Percentiles rank a stretch among this genome's conserved stretches.
Evolutionary conservation across 2,329 filamentous ascomycete species (phyloP).

Genomic region (Penicillium corylophilum): DNA sequence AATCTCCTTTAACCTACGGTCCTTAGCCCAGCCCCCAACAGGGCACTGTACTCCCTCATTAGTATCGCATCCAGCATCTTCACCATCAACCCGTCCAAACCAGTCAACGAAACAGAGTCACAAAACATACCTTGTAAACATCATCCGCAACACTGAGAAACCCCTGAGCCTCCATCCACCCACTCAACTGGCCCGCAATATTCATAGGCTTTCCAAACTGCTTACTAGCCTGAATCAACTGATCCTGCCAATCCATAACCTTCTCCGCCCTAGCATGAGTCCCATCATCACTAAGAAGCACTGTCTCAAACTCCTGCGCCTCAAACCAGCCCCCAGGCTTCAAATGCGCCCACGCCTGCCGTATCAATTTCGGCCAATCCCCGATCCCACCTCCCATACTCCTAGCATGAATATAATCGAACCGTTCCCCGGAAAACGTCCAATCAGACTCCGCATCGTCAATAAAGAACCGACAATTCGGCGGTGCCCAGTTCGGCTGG

Average conservation of each 20-base stretch:
- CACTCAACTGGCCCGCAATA: slow-evolving; percentile 30
- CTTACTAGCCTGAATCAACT: slow-evolving; percentile 30
- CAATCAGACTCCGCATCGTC: slow-evolving; percentile 44
- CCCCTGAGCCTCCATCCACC: slow-evolving; percentile 31
- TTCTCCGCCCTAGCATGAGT: slow-evolving; percentile 25
- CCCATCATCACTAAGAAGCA: slow-evolving; percentile 33
- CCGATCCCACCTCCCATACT: slow-evolving; percentile 38
- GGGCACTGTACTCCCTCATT: slow-evolving; percentile 32
- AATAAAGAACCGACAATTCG: slow-evolving; percentile 53
- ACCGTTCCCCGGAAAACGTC: slow-evolving; percentile 37
- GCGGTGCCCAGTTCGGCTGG: slow-evolving; percentile 44
- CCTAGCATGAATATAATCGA: slow-evolving; percentile 43
- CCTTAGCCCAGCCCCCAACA: slow-evolving; percentile 36
- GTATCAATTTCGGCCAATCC: slow-evolving; percentile 33
- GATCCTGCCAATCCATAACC: slow-evolving; percentile 30
- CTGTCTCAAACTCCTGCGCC: slow-evolving; percentile 34
- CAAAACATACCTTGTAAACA: slow-evolving; percentile 32
- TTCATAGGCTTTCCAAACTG: slow-evolving; percentile 38
- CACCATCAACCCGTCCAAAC: not conserved
- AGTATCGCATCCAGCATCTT: not conserved
- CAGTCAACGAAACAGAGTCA: not conserved
- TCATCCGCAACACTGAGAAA: slow-evolving; percentile 37
- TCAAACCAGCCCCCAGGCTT: slow-evolving; percentile 40
- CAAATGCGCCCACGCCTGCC: slow-evolving; percentile 33
- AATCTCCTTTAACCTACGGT: slow-evolving; percentile 34